These are phyloP conservation scores for Adansonia digitata DNA, from an alignment of 345 rosid genomes.

Conservation along the genomic window DNA sequence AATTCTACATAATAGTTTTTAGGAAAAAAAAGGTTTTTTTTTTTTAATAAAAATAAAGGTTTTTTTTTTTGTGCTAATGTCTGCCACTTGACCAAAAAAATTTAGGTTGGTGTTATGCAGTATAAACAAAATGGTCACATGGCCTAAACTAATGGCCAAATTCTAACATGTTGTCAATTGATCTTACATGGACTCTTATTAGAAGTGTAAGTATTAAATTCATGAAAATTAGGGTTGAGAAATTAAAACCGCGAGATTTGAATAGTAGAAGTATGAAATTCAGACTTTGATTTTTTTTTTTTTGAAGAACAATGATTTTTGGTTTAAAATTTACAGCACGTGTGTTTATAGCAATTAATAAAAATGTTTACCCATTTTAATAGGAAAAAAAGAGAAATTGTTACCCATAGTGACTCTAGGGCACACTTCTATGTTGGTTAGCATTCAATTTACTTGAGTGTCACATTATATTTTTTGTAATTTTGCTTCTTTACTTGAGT, in stretches of 20 bases:
- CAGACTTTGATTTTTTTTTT: not conserved
- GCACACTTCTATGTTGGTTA: not conserved
- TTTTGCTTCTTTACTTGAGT: not conserved
- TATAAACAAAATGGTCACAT: not conserved
- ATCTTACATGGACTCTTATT: not conserved
- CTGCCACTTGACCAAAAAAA: not conserved
- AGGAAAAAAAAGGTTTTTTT: too few species aligned
- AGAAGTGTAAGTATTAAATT: not conserved
- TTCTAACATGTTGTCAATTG: not conserved
- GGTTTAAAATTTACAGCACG: not conserved
- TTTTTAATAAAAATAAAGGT: too few species aligned
- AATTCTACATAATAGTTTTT: not conserved
- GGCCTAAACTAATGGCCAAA: not conserved
- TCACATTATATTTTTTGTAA: conserved; percentile 1
- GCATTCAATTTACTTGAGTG: not conserved
- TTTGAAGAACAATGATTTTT: not conserved
- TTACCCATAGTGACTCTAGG: not conserved
- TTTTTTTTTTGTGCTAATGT: not conserved
- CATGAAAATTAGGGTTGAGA: not conserved
- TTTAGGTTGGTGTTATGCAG: not conserved
- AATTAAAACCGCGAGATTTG: not conserved
- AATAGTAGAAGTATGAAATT: not conserved
- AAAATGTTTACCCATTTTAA: not conserved
- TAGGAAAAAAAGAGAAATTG: not conserved
- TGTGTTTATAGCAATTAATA: not conserved